Evolutionary conservation across 257 asterid species (phyloP), one percentile per base, ranked within the genome.

Genomic region (Misopates orontium): DNA sequence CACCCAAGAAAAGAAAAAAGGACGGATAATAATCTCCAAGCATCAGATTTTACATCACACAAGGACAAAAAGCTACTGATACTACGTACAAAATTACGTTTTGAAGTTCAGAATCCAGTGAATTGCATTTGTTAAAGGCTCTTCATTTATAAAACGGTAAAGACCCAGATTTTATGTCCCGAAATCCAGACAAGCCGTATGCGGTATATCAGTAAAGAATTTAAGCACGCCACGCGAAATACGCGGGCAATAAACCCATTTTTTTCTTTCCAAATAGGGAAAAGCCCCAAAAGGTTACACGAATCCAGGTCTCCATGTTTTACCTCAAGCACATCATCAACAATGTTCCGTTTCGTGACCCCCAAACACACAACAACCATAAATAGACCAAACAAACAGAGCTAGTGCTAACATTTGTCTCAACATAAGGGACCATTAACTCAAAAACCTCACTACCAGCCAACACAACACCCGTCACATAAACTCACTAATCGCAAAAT

Each of bases 161-260:
- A 42, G 56, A 23, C 15, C 7, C 7, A 22, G 22, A 53, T 10
- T 36, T 21, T 48, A 52, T 23, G 28, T 66, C 47, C 41, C 14
- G 5, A 13, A 56, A 47, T 48, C 32, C n/a, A 21, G 63, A 74
- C 71, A 61, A 66, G 71, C 62, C 13, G 25, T 69, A 72, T 45
- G 14, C 18, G 0, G 11, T 39, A 31, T 39, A 62, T 19, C 42
- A 9, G 6, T 4, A 36, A 39, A 44, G 49, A 67, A 24, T 18
- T 45, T 52, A 51, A 66, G 69, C 63, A 62, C 22, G 49, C 13
- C 31, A 15, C 64, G 62, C 10, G 39, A 18, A 22, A 31, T 56
- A 67, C 31, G 69, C 18, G 25, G 32, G 58, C 6, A 51, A 18
- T 14, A 16, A 22, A 20, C 25, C 31, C 22, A 36, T 57, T 1